These are phyloP conservation scores for Trichoderma erinaceum DNA, from an alignment of 495 filamentous ascomycete genomes.

Conservation along the genomic window DNA sequence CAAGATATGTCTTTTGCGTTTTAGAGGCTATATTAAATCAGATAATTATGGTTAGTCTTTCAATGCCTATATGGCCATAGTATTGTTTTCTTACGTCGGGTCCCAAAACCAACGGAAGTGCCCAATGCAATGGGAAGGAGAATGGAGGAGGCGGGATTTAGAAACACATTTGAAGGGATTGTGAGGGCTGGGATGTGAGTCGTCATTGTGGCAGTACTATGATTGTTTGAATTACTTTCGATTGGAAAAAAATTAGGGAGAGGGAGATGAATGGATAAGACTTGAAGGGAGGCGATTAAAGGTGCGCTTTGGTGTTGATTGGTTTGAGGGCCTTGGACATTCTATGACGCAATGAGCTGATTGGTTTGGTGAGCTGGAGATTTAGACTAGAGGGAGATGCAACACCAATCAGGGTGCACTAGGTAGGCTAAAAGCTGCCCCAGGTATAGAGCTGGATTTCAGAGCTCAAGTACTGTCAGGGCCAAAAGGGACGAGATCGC, in stretches of 20 bases:
- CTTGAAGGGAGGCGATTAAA: not conserved
- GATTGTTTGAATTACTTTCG: not conserved
- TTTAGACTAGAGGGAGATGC: not conserved
- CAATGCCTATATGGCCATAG: not conserved
- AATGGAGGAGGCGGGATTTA: constrained; percentile 58
- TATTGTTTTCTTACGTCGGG: constrained; percentile 42
- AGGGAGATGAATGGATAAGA: not conserved
- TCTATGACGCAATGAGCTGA: constrained; percentile 7
- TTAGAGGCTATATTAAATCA: constrained; percentile 37
- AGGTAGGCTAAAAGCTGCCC: not conserved
- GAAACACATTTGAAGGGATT: constrained; percentile 59
- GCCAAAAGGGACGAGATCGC: no score
- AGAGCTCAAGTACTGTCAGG: no score
- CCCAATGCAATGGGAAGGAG: constrained; percentile 63
- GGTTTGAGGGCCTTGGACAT: not conserved
- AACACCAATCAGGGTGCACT: not conserved
- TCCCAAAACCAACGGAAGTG: constrained; percentile 55
- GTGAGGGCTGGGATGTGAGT: constrained; percentile 57
- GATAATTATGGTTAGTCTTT: not conserved
- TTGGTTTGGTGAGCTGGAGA: not conserved
- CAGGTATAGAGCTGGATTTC: no score
- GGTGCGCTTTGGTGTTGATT: not conserved
- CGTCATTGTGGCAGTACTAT: constrained; percentile 47
- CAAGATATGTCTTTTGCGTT: constrained; percentile 56
- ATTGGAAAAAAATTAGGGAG: not conserved